Base-by-base conservation (phyloP, 345 rosid genomes). In the Ceriops tagal region DNA sequence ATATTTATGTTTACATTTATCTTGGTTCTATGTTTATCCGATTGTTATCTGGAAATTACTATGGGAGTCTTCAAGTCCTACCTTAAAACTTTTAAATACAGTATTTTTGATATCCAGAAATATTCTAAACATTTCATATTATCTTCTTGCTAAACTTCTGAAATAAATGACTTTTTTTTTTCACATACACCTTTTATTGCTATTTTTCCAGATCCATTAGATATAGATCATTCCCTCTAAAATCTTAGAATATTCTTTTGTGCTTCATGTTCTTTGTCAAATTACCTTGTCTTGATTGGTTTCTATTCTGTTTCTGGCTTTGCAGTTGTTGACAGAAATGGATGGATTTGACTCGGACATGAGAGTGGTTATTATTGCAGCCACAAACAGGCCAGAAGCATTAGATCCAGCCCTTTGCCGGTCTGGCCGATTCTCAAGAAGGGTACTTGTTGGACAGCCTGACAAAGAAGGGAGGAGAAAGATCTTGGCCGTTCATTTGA, bases 311-410 rank as follows among this genome's bases (percentile, higher is more conserved):
- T 69, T 67, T 64, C 58, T 71, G 56, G 59, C 53, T 73, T 63
- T 85, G 83, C 75, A 95, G 99, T 82, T 95, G 82, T 90, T 95
- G 78, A 95, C 97, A 56, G 97, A 95, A 82, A 91, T 91, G 97
- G 99, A 95, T 77, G 97, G 99, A 57, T 95, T 91, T 64, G 97
- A 88, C 80, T 76, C 92, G 1, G 96, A 87, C 53, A 87, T 83
- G 72, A 95, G 82, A 80, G 91, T 91, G 71, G 85, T 91, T 56
- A 96, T 95, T 63, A 83, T 95, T 65, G 99, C 96, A 51, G 96
- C 97, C 75, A 95, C 99, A 32, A 95, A 95, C 77, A 82, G 97
- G 55, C 99, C 99, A 49, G 97, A 89, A 70, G 96, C 97, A 18
- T 78, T 95, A 79, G 99, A 95, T 77, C 80, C 89, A 1, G 97